phyloP scores from a whole-genome alignment of 2,329 filamentous ascomycete species.

The Colletotrichum sp. region DNA sequence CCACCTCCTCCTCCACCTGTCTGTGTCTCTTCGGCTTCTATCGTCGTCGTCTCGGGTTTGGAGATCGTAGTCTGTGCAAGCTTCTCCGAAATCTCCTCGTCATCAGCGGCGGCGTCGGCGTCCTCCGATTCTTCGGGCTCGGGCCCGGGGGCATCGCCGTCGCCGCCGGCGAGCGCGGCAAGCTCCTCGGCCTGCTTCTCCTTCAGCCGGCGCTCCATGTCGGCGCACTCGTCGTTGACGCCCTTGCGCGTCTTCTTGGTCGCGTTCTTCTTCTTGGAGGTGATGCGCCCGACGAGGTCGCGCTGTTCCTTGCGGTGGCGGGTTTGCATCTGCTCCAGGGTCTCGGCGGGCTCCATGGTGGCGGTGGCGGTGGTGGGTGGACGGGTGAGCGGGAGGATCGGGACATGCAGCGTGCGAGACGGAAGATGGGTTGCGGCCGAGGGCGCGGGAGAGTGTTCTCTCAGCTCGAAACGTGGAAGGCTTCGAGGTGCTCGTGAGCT shows the following conservation, averaged over 20 bases:
- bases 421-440: too few relatives aligned
- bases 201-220: slow-evolving; percentile 68
- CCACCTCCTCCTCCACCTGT: slow-evolving; percentile 18
- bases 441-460: too few relatives aligned
- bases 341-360: slow-evolving; percentile 42
- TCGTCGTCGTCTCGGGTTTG: background rate
- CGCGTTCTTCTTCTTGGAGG: slow-evolving; percentile 95
- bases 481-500: too few relatives aligned
- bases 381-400: background rate
- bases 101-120: slow-evolving; percentile 24
- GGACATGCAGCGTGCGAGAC: background rate
- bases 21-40: background rate
- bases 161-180: slow-evolving; percentile 40
- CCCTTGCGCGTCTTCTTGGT: slow-evolving; percentile 84
- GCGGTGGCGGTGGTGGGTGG: too few relatives aligned
- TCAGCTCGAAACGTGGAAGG: too few relatives aligned
- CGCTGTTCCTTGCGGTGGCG: slow-evolving; percentile 88
- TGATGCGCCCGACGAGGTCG: slow-evolving; percentile 84
- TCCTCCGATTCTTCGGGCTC: slow-evolving; percentile 19
- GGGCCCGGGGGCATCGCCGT: background rate
- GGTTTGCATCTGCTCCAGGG: slow-evolving; percentile 76
- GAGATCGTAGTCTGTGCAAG: background rate
- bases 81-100: slow-evolving; percentile 25
- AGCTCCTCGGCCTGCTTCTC: slow-evolving; percentile 70
- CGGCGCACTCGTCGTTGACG: slow-evolving; percentile 76